Conservation (phyloP, 1,139 yeast species). For the Lodderomyces elongisporus region DNA sequence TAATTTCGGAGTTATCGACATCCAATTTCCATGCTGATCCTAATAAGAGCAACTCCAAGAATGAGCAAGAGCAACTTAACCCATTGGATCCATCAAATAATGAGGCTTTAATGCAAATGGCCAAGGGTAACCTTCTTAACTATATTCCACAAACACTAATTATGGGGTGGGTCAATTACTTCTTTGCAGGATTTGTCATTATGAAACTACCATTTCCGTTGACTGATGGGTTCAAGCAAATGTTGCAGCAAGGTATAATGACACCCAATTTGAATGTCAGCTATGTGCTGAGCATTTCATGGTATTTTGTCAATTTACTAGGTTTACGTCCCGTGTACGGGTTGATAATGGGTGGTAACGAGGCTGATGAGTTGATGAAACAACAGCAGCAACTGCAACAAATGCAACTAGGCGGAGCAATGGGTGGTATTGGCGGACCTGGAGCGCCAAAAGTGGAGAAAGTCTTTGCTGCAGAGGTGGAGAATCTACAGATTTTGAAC, state of each 20-base stretch:
- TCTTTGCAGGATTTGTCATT: conserved; percentile 87
- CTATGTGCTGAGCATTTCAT: conserved; percentile 95
- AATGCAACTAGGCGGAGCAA: conserved; percentile 31
- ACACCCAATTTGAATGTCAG: conserved; percentile 84
- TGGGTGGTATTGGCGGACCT: conserved; percentile 45
- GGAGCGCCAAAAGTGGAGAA: conserved; percentile 59
- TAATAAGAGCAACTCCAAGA: conserved; percentile 31
- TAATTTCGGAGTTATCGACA: conserved; percentile 42
- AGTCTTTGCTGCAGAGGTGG: conserved; percentile 67
- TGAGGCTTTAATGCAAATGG: conserved; percentile 75
- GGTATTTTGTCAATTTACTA: conserved; percentile 88
- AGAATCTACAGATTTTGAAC: conserved; percentile 62
- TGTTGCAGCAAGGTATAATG: conserved; percentile 84
- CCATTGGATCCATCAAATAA: conserved; percentile 69
- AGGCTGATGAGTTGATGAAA: conserved; percentile 46
- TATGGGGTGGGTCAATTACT: conserved; percentile 95
- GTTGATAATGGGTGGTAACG: conserved; percentile 51
- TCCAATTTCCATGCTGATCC: conserved; percentile 45
- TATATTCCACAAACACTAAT: conserved; percentile 88
- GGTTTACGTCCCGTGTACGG: conserved; percentile 83
- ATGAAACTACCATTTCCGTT: conserved; percentile 61
- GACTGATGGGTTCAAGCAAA: conserved; percentile 82
- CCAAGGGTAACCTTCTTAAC: conserved; percentile 76
- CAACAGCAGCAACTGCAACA: conserved; percentile 48
- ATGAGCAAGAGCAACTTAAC: conserved; percentile 39